Evolutionary conservation across 2,329 filamentous ascomycete genomes (phyloP).

Genomic region (Paracamarosporium sp.): DNA sequence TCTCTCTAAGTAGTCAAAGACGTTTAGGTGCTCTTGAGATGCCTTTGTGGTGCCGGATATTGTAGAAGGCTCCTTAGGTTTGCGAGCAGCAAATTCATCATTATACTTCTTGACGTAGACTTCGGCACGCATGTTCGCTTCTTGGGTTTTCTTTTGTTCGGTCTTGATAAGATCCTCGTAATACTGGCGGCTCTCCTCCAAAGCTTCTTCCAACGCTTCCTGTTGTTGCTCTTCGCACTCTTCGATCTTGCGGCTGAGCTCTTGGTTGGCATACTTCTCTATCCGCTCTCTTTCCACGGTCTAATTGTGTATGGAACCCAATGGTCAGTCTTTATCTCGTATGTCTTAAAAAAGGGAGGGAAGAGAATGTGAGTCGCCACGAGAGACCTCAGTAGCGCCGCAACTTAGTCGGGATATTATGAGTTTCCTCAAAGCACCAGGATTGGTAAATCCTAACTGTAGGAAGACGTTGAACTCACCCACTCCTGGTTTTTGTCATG

Average conservation of each 20-base stretch:
- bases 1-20: background rate
- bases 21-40: background rate
- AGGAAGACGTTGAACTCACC: no score
- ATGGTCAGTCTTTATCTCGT: background rate
- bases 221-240: background rate
- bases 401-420: no score
- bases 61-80: background rate
- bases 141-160: background rate
- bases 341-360: background rate
- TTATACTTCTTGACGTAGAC: background rate
- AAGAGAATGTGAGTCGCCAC: no score
- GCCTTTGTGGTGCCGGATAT: background rate
- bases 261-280: background rate
- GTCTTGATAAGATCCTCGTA: background rate
- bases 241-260: background rate
- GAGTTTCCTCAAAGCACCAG: no score
- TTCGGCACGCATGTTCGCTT: slow-evolving; percentile 1
- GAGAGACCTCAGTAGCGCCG: no score
- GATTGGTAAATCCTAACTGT: no score
- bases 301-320: background rate
- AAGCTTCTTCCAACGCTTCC: background rate
- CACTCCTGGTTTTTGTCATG: background rate
- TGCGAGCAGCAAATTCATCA: background rate
- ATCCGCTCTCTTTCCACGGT: background rate
- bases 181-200: background rate